phyloP scores from a whole-genome alignment of 1,284 basidiomycete species.

The Irpex sp. region DNA sequence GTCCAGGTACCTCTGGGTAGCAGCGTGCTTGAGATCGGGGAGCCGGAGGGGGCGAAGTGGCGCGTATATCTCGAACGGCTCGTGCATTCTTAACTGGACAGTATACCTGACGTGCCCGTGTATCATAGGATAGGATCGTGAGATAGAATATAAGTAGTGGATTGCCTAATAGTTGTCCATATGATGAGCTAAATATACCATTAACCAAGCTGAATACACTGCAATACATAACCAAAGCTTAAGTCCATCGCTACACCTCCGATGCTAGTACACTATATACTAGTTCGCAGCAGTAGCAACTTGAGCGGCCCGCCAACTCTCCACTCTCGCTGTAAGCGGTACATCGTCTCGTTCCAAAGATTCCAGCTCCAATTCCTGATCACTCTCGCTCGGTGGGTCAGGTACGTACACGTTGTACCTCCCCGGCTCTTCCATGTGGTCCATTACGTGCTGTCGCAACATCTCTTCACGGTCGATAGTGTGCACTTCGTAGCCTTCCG shows the following conservation, averaged over 20 bases:
- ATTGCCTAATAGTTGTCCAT: background rate
- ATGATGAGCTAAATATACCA: background rate
- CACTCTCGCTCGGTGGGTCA: conserved; percentile 30
- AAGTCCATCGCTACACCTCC: no score
- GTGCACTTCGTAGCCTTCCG: conserved; percentile 74
- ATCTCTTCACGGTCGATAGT: conserved; percentile 55
- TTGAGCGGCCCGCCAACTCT: conserved; percentile 12
- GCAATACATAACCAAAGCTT: no score
- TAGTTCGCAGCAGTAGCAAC: background rate
- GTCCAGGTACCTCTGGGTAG: conserved; percentile 46
- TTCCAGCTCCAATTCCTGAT: conserved; percentile 24
- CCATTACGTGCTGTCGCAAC: conserved; percentile 49
- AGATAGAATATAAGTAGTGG: background rate
- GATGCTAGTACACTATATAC: background rate
- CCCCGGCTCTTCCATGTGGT: conserved; percentile 45
- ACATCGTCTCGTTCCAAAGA: conserved; percentile 15
- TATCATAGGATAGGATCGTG: background rate
- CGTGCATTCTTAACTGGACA: background rate
- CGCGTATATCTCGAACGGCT: conserved; percentile 51
- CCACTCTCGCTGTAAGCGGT: conserved; percentile 23
- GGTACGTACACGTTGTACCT: conserved; percentile 61
- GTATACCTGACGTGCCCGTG: background rate
- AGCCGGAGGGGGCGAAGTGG: conserved; percentile 59
- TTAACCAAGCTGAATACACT: no score
- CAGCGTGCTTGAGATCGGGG: conserved; percentile 63